Evolutionary conservation across 2,329 filamentous ascomycete genomes (phyloP).

Genomic region (Hypoxylon sp.): DNA sequence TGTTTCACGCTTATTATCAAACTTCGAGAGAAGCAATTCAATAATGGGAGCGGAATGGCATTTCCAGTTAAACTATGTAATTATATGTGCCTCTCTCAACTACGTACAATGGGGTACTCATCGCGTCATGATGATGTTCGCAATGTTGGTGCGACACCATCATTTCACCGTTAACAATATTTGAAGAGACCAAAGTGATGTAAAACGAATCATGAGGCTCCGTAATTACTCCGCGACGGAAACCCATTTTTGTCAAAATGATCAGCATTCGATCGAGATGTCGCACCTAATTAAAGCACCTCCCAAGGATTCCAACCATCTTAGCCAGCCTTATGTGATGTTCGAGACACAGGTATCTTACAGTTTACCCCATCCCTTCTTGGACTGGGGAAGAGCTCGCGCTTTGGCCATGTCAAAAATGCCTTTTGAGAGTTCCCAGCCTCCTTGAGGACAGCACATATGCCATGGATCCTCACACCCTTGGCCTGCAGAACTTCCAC

Average conservation of each 20-base stretch:
- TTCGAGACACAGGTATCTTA: background rate
- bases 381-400: background rate
- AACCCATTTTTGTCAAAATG: constrained; percentile 30
- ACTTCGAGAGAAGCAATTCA: background rate
- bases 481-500: constrained; percentile 19
- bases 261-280: constrained; percentile 22
- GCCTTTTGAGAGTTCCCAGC: background rate
- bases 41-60: background rate
- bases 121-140: constrained; percentile 43
- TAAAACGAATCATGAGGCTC: constrained; percentile 17
- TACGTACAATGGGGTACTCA: background rate
- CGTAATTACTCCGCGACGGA: constrained; percentile 6
- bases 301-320: background rate
- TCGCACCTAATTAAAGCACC: background rate
- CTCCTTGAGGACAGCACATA: background rate
- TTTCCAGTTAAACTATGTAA: background rate
- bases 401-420: no score
- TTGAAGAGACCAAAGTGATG: constrained; percentile 15
- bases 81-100: constrained; percentile 9
- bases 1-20: background rate
- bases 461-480: constrained; percentile 12
- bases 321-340: constrained; percentile 7
- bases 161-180: constrained; percentile 13
- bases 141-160: constrained; percentile 13
- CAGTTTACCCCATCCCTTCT: background rate